These are phyloP conservation scores for Lizonia empirigonia DNA, from an alignment of 2,329 filamentous ascomycete species.

Conservation along the genomic window DNA sequence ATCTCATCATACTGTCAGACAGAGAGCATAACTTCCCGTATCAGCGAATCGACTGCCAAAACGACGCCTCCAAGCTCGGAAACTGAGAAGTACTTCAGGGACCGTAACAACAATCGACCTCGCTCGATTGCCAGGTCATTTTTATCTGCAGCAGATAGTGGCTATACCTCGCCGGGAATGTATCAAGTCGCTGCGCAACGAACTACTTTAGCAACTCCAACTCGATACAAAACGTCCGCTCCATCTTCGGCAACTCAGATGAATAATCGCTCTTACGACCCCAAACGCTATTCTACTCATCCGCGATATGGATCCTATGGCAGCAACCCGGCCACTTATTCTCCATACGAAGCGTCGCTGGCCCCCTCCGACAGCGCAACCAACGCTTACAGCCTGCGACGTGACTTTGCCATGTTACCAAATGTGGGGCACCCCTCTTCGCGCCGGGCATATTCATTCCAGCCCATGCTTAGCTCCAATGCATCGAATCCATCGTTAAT, in stretches of 20 bases:
- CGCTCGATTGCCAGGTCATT: neutral
- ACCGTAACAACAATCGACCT: neutral
- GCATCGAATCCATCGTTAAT: neutral
- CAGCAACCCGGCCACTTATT: neutral
- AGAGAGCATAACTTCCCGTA: neutral
- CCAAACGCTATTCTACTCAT: neutral
- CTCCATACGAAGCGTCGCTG: neutral
- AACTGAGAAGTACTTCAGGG: neutral
- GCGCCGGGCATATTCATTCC: neutral
- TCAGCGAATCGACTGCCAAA: conserved; percentile 1
- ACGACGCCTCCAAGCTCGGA: conserved; percentile 4
- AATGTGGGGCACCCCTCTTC: neutral
- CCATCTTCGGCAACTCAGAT: neutral
- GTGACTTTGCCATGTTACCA: neutral
- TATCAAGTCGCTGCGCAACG: neutral
- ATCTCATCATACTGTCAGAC: neutral
- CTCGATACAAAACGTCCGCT: neutral
- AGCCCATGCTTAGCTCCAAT: neutral
- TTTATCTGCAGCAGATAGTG: neutral
- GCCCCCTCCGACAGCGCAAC: neutral
- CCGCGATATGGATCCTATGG: neutral
- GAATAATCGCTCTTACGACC: neutral
- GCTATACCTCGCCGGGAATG: neutral
- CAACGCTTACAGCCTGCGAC: neutral
- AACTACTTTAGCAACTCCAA: neutral